phyloP scores from a whole-genome alignment of 768 basidiomycete genomes.

The Amanita phalloides region DNA sequence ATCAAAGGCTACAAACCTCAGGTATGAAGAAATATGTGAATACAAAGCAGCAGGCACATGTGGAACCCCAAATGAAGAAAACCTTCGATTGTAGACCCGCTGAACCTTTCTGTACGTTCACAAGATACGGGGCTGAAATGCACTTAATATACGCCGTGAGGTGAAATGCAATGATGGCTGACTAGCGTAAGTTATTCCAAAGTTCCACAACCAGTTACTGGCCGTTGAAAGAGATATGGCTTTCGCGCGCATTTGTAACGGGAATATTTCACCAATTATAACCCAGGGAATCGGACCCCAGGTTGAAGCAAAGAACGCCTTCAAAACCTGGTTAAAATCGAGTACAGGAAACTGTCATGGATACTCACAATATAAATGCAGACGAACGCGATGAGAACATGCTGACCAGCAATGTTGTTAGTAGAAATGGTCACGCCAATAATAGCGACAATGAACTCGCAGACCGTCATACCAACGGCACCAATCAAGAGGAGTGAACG shows the following conservation, averaged over 20 bases:
- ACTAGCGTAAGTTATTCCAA: slow-evolving; percentile 52
- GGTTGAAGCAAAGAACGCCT: slow-evolving; percentile 39
- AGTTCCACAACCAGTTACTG: slow-evolving; percentile 61
- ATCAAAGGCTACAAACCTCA: slow-evolving; percentile 28
- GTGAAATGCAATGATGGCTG: slow-evolving; percentile 9
- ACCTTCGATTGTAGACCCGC: slow-evolving; percentile 56
- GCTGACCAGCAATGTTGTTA: slow-evolving; percentile 38
- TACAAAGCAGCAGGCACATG: slow-evolving; percentile 56
- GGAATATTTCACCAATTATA: slow-evolving; percentile 72
- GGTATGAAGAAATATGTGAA: slow-evolving; percentile 79
- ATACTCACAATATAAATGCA: slow-evolving; percentile 36
- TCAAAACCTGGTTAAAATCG: slow-evolving; percentile 7
- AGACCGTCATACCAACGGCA: slow-evolving; percentile 73
- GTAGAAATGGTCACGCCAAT: slow-evolving; percentile 43
- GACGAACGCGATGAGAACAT: slow-evolving; percentile 49
- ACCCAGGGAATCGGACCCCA: slow-evolving; percentile 73
- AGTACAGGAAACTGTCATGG: neutral
- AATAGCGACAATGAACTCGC: slow-evolving; percentile 69
- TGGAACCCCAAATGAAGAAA: slow-evolving; percentile 78
- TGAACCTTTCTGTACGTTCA: slow-evolving; percentile 33
- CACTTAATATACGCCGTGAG: neutral
- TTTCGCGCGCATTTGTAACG: slow-evolving; percentile 73
- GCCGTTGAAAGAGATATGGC: slow-evolving; percentile 63
- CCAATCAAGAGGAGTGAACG: slow-evolving; percentile 72
- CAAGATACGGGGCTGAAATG: slow-evolving; percentile 41